These are phyloP conservation scores for Cyanodermella asteris DNA, from an alignment of 2,329 filamentous ascomycete genomes.

Conservation along the genomic window DNA sequence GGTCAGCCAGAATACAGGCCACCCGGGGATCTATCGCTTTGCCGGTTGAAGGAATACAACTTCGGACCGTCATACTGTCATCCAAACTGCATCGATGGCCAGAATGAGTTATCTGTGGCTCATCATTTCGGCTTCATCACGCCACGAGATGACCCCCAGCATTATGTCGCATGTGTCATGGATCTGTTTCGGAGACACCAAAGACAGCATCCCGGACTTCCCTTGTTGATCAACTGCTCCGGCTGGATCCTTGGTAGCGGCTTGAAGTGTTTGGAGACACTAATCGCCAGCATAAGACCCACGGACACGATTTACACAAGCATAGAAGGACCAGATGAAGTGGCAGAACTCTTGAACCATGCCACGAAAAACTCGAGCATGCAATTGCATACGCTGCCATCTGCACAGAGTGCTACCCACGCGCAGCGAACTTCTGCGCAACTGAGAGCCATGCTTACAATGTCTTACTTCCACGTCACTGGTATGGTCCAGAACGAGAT, in stretches of 20 bases:
- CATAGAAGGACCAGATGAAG: constrained; percentile 23
- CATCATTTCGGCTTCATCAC: constrained; percentile 32
- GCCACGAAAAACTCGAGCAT: constrained; percentile 16
- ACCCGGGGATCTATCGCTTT: constrained; percentile 35
- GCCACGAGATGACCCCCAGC: constrained; percentile 33
- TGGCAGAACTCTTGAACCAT: constrained; percentile 19
- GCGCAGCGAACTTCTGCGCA: constrained; percentile 27
- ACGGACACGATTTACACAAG: constrained; percentile 33
- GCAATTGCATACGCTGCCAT: constrained; percentile 23
- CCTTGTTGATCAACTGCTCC: constrained; percentile 35
- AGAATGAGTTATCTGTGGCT: constrained; percentile 20
- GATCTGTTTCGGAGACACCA: constrained; percentile 30
- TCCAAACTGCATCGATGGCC: constrained; percentile 17
- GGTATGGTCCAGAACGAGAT: constrained; percentile 12
- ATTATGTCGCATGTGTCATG: constrained; percentile 29
- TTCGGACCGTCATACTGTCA: constrained; percentile 36
- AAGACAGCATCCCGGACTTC: constrained; percentile 18
- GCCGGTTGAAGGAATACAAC: constrained; percentile 26
- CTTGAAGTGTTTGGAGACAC: constrained; percentile 23
- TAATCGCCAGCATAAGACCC: constrained; percentile 24
- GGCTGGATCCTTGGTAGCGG: constrained; percentile 33
- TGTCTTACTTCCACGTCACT: constrained; percentile 35
- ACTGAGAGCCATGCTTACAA: constrained; percentile 34
- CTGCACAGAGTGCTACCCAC: constrained; percentile 21
- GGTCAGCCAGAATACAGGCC: constrained; percentile 36